Base-by-base conservation (phyloP, 805 yeast species). In the Wickerhamomyces rabaulensis region DNA sequence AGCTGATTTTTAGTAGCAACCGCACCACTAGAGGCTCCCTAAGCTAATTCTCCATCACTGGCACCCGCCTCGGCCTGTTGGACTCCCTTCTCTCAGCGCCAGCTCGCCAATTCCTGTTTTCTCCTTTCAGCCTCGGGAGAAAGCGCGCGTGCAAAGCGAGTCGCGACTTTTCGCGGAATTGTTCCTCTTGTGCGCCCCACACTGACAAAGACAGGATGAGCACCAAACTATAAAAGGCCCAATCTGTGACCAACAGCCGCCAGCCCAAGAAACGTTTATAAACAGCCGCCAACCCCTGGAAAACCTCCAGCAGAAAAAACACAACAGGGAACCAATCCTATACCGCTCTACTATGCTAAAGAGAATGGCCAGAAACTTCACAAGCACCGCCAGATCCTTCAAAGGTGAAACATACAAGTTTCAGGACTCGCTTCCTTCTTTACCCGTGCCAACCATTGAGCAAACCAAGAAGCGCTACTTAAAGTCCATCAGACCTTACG, bases 391-490 rank as follows among this genome's bases (percentile, higher is more conserved):
- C 9, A 48, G 42, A 8, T 45, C 45, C 40, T 67, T 62, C 54
- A 79, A 79, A 57, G 95, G 94, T 35, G 79, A 77, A 49, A 80
- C 92, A 50, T 87, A 71, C 69, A 76, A 82, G 53, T 79, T 73
- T 69, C 97, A 91, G 64, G 71, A 75, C 37, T 69, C 79, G 40
- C 76, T 92, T 45, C 97, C 97, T 7, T 74, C 79, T 42, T 76
- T 92, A 54, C 97, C 97, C 0, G 95, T 92, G 7, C 99, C 99
- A 2, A 67, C 82, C 1, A 73, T 92, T 48, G 74, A 79, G 47
- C 79, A 81, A 44, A 88, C 97, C 4, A 76, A 86, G 39, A 64
- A 70, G 10, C 78, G 78, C 49, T 92, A 88, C 65, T 73, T 91
- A 60, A 71, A 76, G 51, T 78, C 95, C 2, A 78, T 92, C 41